Percentiles rank a stretch among this genome's conserved stretches.
Evolutionary conservation across 2,329 filamentous ascomycete species (phyloP).

Genomic region (Cladophialophora yegresii): DNA sequence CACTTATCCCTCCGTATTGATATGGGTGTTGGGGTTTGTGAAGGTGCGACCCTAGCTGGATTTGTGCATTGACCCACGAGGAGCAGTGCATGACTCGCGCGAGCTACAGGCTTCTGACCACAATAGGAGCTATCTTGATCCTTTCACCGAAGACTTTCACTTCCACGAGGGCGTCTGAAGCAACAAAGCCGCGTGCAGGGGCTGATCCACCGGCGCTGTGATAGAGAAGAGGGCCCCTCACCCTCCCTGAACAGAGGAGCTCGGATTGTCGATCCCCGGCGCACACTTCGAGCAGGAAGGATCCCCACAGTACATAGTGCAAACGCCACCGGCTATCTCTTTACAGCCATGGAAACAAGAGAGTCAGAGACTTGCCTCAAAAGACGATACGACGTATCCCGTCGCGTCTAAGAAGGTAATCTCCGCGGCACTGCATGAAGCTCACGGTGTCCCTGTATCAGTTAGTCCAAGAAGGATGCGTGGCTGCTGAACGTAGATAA

Average conservation of each 20-base stretch:
- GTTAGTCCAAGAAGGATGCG: not conserved
- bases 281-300: not conserved
- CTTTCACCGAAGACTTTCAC: not conserved
- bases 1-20: not conserved
- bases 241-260: not conserved
- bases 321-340: not conserved
- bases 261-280: not conserved
- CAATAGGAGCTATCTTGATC: not conserved
- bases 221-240: not conserved
- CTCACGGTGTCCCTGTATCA: not conserved
- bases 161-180: not conserved
- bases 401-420: not conserved
- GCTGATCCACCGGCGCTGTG: not conserved
- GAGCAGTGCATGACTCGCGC: not conserved
- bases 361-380: not conserved
- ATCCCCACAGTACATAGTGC: not conserved
- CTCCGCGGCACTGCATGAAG: not conserved
- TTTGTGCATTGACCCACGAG: not conserved
- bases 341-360: not conserved
- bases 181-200: not conserved
- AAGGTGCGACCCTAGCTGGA: not conserved
- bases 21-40: not conserved
- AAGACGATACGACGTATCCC: not conserved
- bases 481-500: not conserved
- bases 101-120: not conserved